These are phyloP conservation scores for Akanthomyces lecanii DNA, from an alignment of 2,329 filamentous ascomycete species.

Conservation along the genomic window DNA sequence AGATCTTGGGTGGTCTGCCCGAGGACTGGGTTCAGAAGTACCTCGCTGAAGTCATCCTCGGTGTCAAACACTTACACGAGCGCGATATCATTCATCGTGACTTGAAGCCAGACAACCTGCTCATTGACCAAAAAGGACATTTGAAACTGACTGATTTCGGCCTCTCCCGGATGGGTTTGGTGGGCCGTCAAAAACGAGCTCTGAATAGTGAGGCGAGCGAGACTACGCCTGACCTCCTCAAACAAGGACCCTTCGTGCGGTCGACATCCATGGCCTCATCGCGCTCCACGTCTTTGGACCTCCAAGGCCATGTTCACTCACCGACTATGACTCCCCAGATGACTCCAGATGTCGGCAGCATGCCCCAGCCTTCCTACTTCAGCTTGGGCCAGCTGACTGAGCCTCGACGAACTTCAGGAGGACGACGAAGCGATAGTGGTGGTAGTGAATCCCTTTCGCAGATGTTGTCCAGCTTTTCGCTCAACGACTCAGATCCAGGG, in stretches of 20 bases:
- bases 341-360: conserved; percentile 62
- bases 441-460: conserved; percentile 80
- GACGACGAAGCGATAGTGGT: conserved; percentile 85
- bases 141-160: conserved; percentile 97
- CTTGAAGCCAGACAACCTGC: conserved; percentile 91
- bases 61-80: conserved; percentile 91
- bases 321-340: conserved; percentile 82
- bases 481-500: conserved; percentile 55
- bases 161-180: conserved; percentile 91
- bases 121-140: conserved; percentile 96
- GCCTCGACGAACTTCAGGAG: conserved; percentile 62
- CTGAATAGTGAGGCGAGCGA: conserved; percentile 73
- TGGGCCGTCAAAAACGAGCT: conserved; percentile 92
- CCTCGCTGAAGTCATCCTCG: conserved; percentile 91
- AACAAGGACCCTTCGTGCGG: conserved; percentile 84
- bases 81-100: conserved; percentile 95
- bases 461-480: conserved; percentile 76
- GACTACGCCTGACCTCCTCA: conserved; percentile 85
- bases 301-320: conserved; percentile 68
- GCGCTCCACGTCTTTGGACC: conserved; percentile 87
- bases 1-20: conserved; percentile 82
- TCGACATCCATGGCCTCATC: conserved; percentile 84
- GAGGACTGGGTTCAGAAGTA: conserved; percentile 99
- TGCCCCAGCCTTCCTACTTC: conserved; percentile 92
- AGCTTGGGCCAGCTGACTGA: conserved; percentile 62